Conservation (phyloP, 176 grass and related monocot genomes). For the Pontederia crassipes region DNA sequence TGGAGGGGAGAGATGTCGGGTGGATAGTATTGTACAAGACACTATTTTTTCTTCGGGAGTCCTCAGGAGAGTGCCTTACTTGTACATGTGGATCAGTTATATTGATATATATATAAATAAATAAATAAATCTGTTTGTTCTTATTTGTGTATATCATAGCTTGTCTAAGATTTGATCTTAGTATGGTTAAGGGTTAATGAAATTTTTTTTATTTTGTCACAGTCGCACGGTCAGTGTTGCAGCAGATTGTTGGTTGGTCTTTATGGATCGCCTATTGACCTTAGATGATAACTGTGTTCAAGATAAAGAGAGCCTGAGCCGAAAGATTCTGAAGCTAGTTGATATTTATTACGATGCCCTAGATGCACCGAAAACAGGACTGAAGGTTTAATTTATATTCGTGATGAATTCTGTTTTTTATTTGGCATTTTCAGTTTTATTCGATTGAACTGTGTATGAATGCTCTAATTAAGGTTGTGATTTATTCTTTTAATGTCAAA, state of each 20-base stretch:
- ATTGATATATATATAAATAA: too few species aligned
- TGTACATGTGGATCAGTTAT: too few species aligned
- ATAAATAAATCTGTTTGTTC: too few species aligned
- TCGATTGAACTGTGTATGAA: neutral
- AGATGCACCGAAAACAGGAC: conserved; percentile 52
- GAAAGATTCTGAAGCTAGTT: conserved; percentile 42
- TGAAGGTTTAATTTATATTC: conserved; percentile 30
- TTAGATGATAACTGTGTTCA: conserved; percentile 8
- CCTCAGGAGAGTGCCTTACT: too few species aligned
- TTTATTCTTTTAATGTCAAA: too few species aligned
- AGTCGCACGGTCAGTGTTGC: conserved; percentile 32
- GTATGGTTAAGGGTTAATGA: neutral
- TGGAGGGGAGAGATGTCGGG: too few species aligned
- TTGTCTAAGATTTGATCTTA: neutral
- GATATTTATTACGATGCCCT: conserved; percentile 70
- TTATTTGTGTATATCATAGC: neutral
- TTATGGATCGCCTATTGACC: conserved; percentile 66
- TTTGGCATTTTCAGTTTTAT: neutral
- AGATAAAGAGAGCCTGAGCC: conserved; percentile 10
- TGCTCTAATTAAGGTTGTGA: too few species aligned
- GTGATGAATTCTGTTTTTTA: neutral
- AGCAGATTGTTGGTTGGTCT: conserved; percentile 44
- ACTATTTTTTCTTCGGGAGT: too few species aligned
- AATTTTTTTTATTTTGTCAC: neutral
- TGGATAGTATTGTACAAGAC: too few species aligned